Evolutionary conservation across 1,284 basidiomycete species (phyloP), one percentile per base, ranked within the genome.

Genomic region (Pseudozyma pruni): DNA sequence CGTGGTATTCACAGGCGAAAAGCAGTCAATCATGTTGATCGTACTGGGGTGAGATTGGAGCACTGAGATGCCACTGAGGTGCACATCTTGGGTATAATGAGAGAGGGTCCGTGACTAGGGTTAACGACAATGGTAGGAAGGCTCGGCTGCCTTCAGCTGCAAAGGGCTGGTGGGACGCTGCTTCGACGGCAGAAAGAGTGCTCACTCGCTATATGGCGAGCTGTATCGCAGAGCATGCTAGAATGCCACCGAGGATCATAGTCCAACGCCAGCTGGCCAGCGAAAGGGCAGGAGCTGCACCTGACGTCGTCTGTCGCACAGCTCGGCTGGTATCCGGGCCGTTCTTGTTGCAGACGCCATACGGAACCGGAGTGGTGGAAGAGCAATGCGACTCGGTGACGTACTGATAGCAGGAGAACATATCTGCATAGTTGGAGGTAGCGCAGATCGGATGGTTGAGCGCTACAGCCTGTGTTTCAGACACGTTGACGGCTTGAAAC

Each of bases 341-440:
- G 20, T 62, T 63, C 25, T 33, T 40, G 42, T 64, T 72, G 52
- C 69, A 72, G 8, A 72, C 63, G 16, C 69, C 69, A 33, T 67
- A 72, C 4, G 69, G 69, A n/a, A 67, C 52, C 2, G 62, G 69
- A 11, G 63, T 55, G 5, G 69, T 67, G 17, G 50, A 41, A n/a
- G 55, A 51, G 47, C 69, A 72, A 35, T 72, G 62, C 41, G 58
- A 37, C 34, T 72, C 69, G 16, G 69, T 72, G 23, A 72, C 69
- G 37, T 67, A 72, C 23, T 72, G 69, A 40, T 72, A 72, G 59
- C 69, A 72, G 4, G 69, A 72, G 20, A 72, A 72, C 69, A 72
- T 74, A 58, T 74, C 72, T 17, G 63, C 64, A 37, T 71, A 74
- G 46, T 74, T 74, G 7, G 62, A 57, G 0, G 72, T 74, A 5